phyloP scores from a whole-genome alignment of 805 yeast species.

The Torulaspora franciscae region DNA sequence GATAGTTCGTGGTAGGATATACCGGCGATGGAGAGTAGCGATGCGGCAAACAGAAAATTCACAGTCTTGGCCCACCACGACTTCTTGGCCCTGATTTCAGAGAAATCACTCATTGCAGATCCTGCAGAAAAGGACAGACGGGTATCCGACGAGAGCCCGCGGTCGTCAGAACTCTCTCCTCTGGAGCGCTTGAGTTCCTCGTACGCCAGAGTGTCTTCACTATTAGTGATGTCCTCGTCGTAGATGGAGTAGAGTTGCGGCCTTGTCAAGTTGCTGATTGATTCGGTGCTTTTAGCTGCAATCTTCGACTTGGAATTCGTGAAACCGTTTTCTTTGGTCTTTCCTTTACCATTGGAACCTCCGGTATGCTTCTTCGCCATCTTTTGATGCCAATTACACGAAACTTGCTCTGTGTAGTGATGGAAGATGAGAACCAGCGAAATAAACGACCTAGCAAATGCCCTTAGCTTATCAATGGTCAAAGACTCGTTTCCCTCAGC shows the following conservation, averaged over 20 bases:
- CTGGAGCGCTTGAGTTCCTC: slow-evolving; percentile 31
- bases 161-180: slow-evolving; percentile 18
- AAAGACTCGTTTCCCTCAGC: neutral
- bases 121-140: slow-evolving; percentile 10
- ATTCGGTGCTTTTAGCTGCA: slow-evolving; percentile 26
- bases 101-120: slow-evolving; percentile 1
- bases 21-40: slow-evolving; percentile 43
- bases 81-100: slow-evolving; percentile 2
- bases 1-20: slow-evolving; percentile 50
- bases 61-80: slow-evolving; percentile 7
- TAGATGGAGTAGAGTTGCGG: slow-evolving; percentile 50
- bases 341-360: slow-evolving; percentile 2
- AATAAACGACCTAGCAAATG: neutral
- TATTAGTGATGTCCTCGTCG: slow-evolving; percentile 38
- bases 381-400: neutral
- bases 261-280: slow-evolving; percentile 46
- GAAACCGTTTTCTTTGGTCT: slow-evolving; percentile 2
- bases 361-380: slow-evolving; percentile 18
- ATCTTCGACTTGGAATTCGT: neutral
- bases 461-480: slow-evolving; percentile 1
- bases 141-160: slow-evolving; percentile 15
- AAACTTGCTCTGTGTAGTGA: neutral
- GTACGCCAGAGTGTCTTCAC: slow-evolving; percentile 32
- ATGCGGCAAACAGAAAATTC: slow-evolving; percentile 15
- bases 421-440: neutral